Evolutionary conservation across 148 eudicot species (phyloP).

Genomic region (Vaccinium corymbosum): DNA sequence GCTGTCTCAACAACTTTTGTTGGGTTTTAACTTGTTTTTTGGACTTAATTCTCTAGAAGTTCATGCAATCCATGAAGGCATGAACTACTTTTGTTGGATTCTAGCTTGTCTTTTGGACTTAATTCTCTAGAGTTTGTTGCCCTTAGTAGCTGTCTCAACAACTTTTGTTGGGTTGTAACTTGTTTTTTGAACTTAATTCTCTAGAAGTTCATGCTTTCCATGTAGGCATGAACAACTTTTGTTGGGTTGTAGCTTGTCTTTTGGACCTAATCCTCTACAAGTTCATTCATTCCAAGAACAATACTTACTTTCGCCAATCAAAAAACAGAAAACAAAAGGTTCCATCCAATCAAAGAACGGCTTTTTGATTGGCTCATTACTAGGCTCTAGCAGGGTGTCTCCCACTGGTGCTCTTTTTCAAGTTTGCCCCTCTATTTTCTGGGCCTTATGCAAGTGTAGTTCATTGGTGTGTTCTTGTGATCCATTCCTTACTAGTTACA

Average conservation of each 20-base stretch:
- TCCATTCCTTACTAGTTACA: too few species aligned
- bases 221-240: too few species aligned
- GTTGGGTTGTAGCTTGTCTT: too few species aligned
- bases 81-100: too few species aligned
- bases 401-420: neutral
- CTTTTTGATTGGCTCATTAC: neutral
- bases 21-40: neutral
- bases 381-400: neutral
- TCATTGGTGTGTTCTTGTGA: too few species aligned
- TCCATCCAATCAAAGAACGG: neutral
- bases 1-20: neutral
- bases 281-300: too few species aligned
- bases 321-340: too few species aligned
- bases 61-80: neutral
- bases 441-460: too few species aligned
- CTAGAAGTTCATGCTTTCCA: neutral
- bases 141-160: neutral
- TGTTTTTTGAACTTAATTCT: neutral
- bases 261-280: too few species aligned
- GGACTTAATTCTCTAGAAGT: neutral
- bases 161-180: neutral
- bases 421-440: too few species aligned
- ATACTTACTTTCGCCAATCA: too few species aligned
- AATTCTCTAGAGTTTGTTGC: neutral
- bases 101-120: too few species aligned